Evolutionary conservation across 2,329 filamentous ascomycete species (phyloP), one percentile per base, ranked within the genome.

Genomic region (Penicillium sp.): DNA sequence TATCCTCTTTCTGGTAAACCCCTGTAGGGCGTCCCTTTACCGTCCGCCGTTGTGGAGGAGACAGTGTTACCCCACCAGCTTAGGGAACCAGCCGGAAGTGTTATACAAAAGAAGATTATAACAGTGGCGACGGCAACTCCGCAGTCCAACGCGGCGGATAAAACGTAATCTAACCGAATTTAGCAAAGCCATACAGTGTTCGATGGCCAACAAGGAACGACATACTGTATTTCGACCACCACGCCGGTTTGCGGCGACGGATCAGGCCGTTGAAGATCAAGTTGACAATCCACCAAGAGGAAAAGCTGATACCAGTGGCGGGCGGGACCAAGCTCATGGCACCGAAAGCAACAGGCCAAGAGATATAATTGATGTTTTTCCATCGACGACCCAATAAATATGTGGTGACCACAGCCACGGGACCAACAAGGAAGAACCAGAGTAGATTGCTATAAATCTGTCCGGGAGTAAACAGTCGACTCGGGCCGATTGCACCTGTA

Each of bases 371-470:
- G 71, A 85, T 22, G 76, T 81, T 63, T 78, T 83, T 57, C 86
- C 86, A 74, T 47, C 79, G 78, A 32, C 86, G 81, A 5, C 86
- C 85, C 14, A 88, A 73, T 3, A 76, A 50, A 60, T 76, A 91
- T 34, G 86, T 84, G 43, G 85, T 65, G 46, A 89, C 67, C 9
- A 89, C 87, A 0, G 83, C 76, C 3, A 83, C 57, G 13, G 84
- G 85, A 13, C 88, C 88, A 38, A 87, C 79, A 31, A 90, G 81
- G 81, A 86, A 90, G 75, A 89, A 90, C 80, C 82, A 90, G 56
- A 88, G 83, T 24, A 91, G 76, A 10, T 79, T 79, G 3, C 82
- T 78, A 66, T 90, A 91, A 3, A 88, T 77, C 34, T 84, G 81
- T 1, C 79, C 79, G 2, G 81, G 77, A 49, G 82, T 83, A 68